phyloP scores from a whole-genome alignment of 192 early-diverging fungal species.

The Coemansia umbellata region DNA sequence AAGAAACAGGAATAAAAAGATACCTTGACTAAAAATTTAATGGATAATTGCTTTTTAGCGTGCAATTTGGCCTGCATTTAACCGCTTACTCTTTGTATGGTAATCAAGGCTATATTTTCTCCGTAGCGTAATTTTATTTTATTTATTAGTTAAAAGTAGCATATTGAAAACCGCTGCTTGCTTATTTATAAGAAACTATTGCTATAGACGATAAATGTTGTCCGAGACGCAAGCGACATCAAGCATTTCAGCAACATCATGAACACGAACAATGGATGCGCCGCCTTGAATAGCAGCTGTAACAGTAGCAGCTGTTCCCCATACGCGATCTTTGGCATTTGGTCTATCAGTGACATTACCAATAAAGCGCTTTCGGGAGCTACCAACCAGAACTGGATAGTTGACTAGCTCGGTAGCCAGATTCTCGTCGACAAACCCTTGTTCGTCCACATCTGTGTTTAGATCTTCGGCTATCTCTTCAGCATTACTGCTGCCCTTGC shows the following conservation, averaged over 20 bases:
- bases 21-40: too few species aligned
- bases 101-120: too few species aligned
- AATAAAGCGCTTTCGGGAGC: conserved; percentile 90
- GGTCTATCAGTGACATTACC: conserved; percentile 63
- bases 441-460: conserved; percentile 17
- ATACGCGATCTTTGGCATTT: conserved; percentile 69
- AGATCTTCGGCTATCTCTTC: not conserved
- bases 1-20: too few species aligned
- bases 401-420: conserved; percentile 46
- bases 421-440: conserved; percentile 44
- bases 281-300: conserved; percentile 77
- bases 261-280: conserved; percentile 82
- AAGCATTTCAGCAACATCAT: conserved; percentile 92
- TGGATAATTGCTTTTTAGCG: too few species aligned
- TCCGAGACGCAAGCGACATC: conserved; percentile 87
- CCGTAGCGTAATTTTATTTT: too few species aligned
- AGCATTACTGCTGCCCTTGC: conserved; percentile 6
- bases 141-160: too few species aligned
- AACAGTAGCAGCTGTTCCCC: conserved; percentile 88
- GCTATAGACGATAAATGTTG: conserved; percentile 48
- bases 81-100: too few species aligned
- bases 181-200: conserved; percentile 2
- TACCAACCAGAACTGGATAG: conserved; percentile 85
- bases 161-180: too few species aligned
- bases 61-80: too few species aligned